Conservation (phyloP, 2,329 filamentous ascomycete species). For the Penicillium sp. region DNA sequence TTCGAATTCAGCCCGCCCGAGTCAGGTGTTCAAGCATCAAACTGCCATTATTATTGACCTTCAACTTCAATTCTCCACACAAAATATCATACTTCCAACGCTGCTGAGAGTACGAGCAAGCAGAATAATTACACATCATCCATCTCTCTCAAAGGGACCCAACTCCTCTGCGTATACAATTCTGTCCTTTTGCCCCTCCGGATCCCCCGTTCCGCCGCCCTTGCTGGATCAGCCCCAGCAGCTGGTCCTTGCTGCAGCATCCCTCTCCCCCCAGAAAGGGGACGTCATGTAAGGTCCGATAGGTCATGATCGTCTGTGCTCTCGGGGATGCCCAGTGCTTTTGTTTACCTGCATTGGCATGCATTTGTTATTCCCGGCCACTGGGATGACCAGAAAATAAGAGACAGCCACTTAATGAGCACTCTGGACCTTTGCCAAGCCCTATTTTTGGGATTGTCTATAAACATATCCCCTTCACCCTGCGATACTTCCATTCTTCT, state of each 20-base stretch:
- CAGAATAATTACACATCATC: not conserved
- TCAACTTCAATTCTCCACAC: not conserved
- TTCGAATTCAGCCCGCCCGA: not conserved
- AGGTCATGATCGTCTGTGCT: slow-evolving; percentile 39
- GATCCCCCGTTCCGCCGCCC: slow-evolving; percentile 29
- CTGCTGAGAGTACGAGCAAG: not conserved
- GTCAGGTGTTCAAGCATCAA: not conserved
- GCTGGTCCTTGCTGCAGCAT: slow-evolving; percentile 34
- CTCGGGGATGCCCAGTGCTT: slow-evolving; percentile 21
- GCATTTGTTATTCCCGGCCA: slow-evolving; percentile 32
- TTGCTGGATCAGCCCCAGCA: slow-evolving; percentile 31
- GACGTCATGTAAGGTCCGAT: slow-evolving; percentile 43
- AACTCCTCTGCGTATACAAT: not conserved
- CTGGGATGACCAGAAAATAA: slow-evolving; percentile 4
- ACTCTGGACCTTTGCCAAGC: slow-evolving; percentile 1
- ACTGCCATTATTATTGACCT: not conserved
- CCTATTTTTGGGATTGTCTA: slow-evolving; percentile 35
- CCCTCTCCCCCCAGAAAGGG: slow-evolving; percentile 32
- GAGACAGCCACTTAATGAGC: not conserved
- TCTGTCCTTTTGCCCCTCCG: not conserved
- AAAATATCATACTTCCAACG: not conserved
- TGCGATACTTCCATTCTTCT: slow-evolving; percentile 17
- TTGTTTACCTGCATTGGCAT: slow-evolving; percentile 47
- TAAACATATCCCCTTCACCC: slow-evolving; percentile 40
- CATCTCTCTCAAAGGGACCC: not conserved